Percentiles rank a stretch among this genome's conserved stretches.
Evolutionary conservation across 2,329 filamentous ascomycete species (phyloP).

Genomic region (Arthrinium phaeospermum): DNA sequence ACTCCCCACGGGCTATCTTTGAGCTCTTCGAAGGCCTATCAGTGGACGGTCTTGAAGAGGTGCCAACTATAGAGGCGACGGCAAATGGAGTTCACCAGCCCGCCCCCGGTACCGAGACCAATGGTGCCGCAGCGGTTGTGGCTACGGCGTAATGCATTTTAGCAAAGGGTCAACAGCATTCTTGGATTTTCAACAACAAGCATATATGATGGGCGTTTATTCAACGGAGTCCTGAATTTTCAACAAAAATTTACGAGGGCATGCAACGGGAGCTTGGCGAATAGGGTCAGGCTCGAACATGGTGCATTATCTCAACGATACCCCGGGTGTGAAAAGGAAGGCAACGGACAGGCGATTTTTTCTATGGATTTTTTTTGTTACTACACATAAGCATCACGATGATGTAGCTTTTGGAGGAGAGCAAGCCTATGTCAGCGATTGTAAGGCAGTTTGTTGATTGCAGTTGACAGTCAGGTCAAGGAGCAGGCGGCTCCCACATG

Average conservation of each 20-base stretch:
- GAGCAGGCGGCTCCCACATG: neutral
- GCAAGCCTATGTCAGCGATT: neutral
- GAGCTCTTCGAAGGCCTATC: conserved; percentile 80
- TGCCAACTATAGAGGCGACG: conserved; percentile 34
- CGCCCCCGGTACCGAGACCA: conserved; percentile 31
- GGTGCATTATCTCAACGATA: conserved; percentile 50
- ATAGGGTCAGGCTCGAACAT: conserved; percentile 35
- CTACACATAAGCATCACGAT: neutral
- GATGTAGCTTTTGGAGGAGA: neutral
- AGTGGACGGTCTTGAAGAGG: conserved; percentile 65
- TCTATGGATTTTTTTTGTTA: neutral
- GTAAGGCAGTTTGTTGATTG: neutral
- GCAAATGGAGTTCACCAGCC: conserved; percentile 34
- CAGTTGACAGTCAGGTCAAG: neutral
- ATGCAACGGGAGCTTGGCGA: conserved; percentile 30
- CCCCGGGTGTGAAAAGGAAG: conserved; percentile 33
- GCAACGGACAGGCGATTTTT: neutral
- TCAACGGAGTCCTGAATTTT: conserved; percentile 39
- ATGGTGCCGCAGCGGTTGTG: conserved; percentile 27
- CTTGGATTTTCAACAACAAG: conserved; percentile 30
- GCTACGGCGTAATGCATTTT: conserved; percentile 39
- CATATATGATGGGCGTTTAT: conserved; percentile 39
- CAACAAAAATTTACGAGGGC: conserved; percentile 40
- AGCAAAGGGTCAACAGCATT: conserved; percentile 38
- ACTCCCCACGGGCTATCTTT: conserved; percentile 81